Conservation (phyloP, 2,329 filamentous ascomycete genomes). For the Mycosphaerella arachidis region DNA sequence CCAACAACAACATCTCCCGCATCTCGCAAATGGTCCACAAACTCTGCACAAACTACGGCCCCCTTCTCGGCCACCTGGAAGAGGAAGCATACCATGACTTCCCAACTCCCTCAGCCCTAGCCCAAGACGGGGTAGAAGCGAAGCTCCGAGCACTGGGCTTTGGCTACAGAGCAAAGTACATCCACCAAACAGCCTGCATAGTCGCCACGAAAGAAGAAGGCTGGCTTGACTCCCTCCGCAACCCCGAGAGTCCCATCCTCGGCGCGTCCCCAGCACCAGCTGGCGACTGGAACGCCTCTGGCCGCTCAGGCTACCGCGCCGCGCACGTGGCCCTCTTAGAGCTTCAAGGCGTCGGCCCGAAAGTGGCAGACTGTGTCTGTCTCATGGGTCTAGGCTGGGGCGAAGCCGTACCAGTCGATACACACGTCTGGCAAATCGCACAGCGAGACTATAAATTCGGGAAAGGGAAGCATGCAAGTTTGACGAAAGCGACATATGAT, state of each 20-base stretch:
- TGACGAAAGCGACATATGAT: slow-evolving; percentile 85
- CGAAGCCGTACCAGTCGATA: slow-evolving; percentile 92
- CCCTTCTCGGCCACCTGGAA: slow-evolving; percentile 62
- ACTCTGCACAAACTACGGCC: slow-evolving; percentile 79
- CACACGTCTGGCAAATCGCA: slow-evolving; percentile 98
- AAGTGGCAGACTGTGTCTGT: slow-evolving; percentile 94
- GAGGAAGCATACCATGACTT: slow-evolving; percentile 73
- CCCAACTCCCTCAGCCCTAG: slow-evolving; percentile 69
- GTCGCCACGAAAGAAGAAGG: slow-evolving; percentile 61
- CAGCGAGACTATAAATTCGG: slow-evolving; percentile 93
- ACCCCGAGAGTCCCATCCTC: slow-evolving; percentile 66
- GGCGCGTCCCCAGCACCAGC: slow-evolving; percentile 43
- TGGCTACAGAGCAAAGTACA: slow-evolving; percentile 90
- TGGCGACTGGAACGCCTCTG: slow-evolving; percentile 43
- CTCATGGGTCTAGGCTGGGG: slow-evolving; percentile 96
- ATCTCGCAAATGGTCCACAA: slow-evolving; percentile 98
- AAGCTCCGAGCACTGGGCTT: slow-evolving; percentile 81
- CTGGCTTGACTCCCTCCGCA: slow-evolving; percentile 76
- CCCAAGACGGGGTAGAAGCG: slow-evolving; percentile 67
- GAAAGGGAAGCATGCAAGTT: slow-evolving; percentile 72
- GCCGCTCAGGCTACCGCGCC: slow-evolving; percentile 64
- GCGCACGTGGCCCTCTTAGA: slow-evolving; percentile 76
- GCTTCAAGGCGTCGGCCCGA: slow-evolving; percentile 87
- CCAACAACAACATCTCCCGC: slow-evolving; percentile 94
- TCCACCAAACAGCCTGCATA: slow-evolving; percentile 76